Evolutionary conservation across 116 monocot species (phyloP), one percentile per base, ranked within the genome.

Genomic region (Cymodocea nodosa): DNA sequence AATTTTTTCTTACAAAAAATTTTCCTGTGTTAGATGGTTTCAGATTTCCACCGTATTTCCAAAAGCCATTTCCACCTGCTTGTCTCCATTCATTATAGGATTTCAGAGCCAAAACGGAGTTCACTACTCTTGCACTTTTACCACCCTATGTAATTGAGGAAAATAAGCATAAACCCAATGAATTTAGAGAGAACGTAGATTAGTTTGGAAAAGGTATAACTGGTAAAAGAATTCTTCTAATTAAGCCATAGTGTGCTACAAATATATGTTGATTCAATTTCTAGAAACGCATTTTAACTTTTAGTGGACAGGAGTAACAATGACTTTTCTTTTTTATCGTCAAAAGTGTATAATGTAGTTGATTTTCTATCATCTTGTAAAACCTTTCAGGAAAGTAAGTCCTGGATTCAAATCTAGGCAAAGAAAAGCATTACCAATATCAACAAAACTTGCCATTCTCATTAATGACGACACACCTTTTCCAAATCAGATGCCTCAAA

Each of bases 401-500:
- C 30, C 30, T 30, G 30, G 30, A 30, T 30, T 30, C 30, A 30
- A 30, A 30, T 30, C 30, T 30, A 30, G 30, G 30, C 1, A 30
- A 30, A 30, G 30, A 30, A 30, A 30, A 30, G 3, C 30, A 30
- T 30, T 30, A 30, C 30, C 30, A 30, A 30, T n/a, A 30, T 1
- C 1, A 30, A 30, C 1, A 30, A 30, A 30, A 30, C 30, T 30
- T 30, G 1, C 1, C 44, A 10, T 44, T 44, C 44, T 44, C 12
- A 44, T 8, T 7, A 44, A 12, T 5, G 7, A 52, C 13, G 19
- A 12, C 13, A 6, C 56, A 94, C 94, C 85, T 94, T 80, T 68
- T 94, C 94, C 16, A 94, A 61, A 79, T 94, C 94, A 48, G 90
- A 94, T 51, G 86, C 90, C 71, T 94, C 90, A 77, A 94, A 94